Evolutionary conservation across 129 eudicot species (phyloP).

Genomic region (Heracleum sosnowskyi): DNA sequence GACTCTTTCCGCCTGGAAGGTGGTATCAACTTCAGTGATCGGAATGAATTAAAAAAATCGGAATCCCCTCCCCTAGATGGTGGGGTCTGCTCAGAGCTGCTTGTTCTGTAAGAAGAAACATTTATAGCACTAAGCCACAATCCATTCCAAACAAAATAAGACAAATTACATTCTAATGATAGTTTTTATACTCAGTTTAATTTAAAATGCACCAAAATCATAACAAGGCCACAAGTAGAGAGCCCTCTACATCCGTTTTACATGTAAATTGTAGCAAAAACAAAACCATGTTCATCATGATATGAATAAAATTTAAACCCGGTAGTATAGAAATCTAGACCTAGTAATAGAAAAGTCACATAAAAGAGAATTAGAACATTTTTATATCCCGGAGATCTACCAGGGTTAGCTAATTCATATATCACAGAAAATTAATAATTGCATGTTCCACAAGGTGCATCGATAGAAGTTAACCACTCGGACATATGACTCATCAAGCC

Average conservation of each 20-base stretch:
- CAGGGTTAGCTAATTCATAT: too few species aligned
- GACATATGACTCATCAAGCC: too few species aligned
- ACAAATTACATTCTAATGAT: neutral
- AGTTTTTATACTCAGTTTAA: neutral
- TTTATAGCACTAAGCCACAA: neutral
- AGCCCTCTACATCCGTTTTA: neutral
- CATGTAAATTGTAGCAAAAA: neutral
- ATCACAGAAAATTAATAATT: too few species aligned
- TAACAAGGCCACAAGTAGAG: neutral
- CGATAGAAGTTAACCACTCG: too few species aligned
- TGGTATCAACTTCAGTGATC: slow-evolving; percentile 48
- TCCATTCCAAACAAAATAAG: neutral
- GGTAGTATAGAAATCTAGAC: too few species aligned
- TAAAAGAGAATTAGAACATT: too few species aligned
- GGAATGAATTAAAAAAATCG: slow-evolving; percentile 57
- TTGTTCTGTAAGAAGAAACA: slow-evolving; percentile 12
- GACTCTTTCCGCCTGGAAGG: slow-evolving; percentile 46
- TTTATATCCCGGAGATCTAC: too few species aligned
- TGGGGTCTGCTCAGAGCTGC: slow-evolving; percentile 40
- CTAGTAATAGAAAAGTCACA: too few species aligned
- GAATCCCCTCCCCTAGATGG: slow-evolving; percentile 34
- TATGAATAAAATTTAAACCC: too few species aligned
- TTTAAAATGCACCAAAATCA: neutral
- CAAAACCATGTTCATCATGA: neutral
- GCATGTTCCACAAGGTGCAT: too few species aligned